These are phyloP conservation scores for Ceratobasidium sp. DNA, from an alignment of 1,284 basidiomycete genomes.

Conservation along the genomic window DNA sequence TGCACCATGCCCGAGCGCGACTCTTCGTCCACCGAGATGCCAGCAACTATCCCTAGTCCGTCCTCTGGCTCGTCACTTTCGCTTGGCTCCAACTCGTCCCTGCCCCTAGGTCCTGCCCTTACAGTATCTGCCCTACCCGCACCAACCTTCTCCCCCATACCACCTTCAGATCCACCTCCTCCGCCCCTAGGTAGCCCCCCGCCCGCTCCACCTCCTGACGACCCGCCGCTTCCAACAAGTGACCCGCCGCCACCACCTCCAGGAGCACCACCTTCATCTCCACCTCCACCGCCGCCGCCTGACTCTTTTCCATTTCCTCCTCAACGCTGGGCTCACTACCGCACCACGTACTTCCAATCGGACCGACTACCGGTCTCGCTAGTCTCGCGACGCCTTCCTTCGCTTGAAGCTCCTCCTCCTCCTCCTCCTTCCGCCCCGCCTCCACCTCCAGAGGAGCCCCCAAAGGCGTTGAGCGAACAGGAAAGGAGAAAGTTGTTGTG, in stretches of 20 bases:
- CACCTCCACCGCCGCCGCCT: slow-evolving; percentile 9
- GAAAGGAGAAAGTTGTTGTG: slow-evolving; percentile 25
- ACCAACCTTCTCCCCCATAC: neutral
- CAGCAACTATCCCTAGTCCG: neutral
- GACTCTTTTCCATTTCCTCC: slow-evolving; percentile 46
- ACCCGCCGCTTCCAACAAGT: neutral
- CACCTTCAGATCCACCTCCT: neutral
- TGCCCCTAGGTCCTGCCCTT: neutral
- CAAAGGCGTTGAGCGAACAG: slow-evolving; percentile 1
- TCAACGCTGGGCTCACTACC: slow-evolving; percentile 74
- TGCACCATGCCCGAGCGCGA: neutral
- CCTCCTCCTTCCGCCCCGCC: slow-evolving; percentile 51
- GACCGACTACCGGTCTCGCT: slow-evolving; percentile 67
- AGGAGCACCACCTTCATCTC: neutral
- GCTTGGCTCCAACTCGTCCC: neutral
- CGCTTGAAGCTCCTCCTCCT: slow-evolving; percentile 54
- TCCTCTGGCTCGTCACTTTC: neutral
- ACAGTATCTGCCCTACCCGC: neutral
- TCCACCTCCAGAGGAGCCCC: slow-evolving; percentile 4
- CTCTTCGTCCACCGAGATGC: too few species aligned
- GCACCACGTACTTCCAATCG: slow-evolving; percentile 70
- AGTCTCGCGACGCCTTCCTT: slow-evolving; percentile 60
- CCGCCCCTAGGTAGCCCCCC: neutral
- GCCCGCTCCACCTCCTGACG: neutral
- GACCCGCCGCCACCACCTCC: slow-evolving; percentile 7